Base-by-base conservation (phyloP, 805 yeast species). In the Myxozyma lipomycoides region DNA sequence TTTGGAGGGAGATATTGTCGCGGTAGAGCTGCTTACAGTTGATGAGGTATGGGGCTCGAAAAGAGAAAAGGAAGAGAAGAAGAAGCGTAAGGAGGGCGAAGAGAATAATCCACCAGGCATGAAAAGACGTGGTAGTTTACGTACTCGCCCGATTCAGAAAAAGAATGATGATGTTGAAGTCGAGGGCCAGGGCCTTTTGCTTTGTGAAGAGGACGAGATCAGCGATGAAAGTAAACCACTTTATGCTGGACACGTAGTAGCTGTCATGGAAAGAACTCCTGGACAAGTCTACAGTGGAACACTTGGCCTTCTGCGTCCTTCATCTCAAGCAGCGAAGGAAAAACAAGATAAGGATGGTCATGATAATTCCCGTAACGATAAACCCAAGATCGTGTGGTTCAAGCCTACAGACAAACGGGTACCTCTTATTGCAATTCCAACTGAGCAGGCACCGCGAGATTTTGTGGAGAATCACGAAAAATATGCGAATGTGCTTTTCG, bases 141-240 rank as follows among this genome's bases (percentile, higher is more conserved):
- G 88, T 61, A 96, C 90, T 69, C 80, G 98, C 62, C 97, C 98
- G 30, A 86, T 95, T 15, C 95, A 90, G 76, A 93, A 93, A 77
- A 93, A 93, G 70, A 90, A 89, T 64, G 98, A 93, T 67, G 98
- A 93, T 64, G 96, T 93, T 22, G 98, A 93, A 70, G 98, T 93
- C 38, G 98, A 93, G 69, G 98, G 98, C 40, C 98, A 93, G 70
- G 85, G 95, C 1, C 74, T 93, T 56, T 72, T 93, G 41, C 73
- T 93, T 46, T 93, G 85, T 15, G 98, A 93, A 69, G 98, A 93
- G 65, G 97, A 91, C 65, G 96, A 90, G 68, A 86, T 91, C 60
- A 86, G 83, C 63, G 97, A 91, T 65, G 95, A 87, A 40, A 81
- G 81, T 60, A 90, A 87, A 67, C 98, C 98, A 4, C 73, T 93